Evolutionary conservation across 164 flowering plant genomes (phyloP).

Genomic region (Nymphaea thermarum): DNA sequence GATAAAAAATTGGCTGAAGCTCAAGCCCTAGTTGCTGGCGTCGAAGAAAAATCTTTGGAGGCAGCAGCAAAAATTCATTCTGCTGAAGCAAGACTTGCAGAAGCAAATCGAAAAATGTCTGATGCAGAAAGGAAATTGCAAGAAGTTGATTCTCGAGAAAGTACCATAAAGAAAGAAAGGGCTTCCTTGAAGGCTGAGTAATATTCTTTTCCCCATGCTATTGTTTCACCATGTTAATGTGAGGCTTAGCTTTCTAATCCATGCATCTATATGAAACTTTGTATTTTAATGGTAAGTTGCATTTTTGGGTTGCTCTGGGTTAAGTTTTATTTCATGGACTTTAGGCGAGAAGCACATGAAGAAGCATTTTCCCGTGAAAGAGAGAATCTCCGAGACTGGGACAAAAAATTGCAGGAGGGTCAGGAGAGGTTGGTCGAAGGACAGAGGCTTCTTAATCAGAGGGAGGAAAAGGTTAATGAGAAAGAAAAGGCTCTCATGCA

Average conservation of each 20-base stretch:
- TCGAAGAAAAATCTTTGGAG: constrained; percentile 55
- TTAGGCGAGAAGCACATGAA: constrained; percentile 68
- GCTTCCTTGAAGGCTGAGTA: constrained; percentile 69
- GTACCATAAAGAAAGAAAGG: constrained; percentile 45
- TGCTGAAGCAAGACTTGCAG: constrained; percentile 77
- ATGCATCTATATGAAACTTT: too few species aligned
- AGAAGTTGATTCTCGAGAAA: constrained; percentile 73
- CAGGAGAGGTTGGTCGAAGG: constrained; percentile 56
- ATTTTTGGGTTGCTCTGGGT: background rate
- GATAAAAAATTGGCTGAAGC: constrained; percentile 56
- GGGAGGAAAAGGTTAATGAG: constrained; percentile 64
- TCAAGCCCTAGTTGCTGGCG: constrained; percentile 30
- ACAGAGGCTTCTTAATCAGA: constrained; percentile 39
- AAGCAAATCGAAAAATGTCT: constrained; percentile 58
- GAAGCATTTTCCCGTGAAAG: constrained; percentile 38
- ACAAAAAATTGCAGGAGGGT: constrained; percentile 52
- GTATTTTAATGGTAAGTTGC: background rate
- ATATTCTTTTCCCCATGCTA: background rate
- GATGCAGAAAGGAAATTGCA: constrained; percentile 64
- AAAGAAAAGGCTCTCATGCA: constrained; percentile 31
- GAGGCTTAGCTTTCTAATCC: too few species aligned
- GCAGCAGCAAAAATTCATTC: constrained; percentile 51
- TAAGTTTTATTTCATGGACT: constrained; percentile 1
- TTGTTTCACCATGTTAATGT: too few species aligned
- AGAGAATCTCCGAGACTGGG: constrained; percentile 76